Evolutionary conservation across 495 filamentous ascomycete genomes (phyloP).

Genomic region (Ascobolus immersus): DNA sequence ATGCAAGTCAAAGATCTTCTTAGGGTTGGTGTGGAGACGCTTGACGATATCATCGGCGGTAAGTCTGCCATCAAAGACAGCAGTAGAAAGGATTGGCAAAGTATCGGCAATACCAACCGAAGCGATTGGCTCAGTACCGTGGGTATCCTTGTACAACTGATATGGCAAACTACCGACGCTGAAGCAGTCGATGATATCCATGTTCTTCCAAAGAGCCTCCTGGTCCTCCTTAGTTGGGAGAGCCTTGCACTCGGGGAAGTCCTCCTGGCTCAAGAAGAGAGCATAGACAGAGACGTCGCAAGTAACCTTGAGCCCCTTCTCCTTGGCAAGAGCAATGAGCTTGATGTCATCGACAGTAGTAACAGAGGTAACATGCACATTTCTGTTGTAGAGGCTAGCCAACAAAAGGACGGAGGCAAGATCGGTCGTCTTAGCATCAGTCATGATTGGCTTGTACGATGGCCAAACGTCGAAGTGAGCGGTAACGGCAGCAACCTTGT

Average conservation of each 20-base stretch:
- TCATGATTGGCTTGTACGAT: slow-evolving; percentile 56
- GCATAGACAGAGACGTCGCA: slow-evolving; percentile 64
- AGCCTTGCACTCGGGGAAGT: slow-evolving; percentile 41
- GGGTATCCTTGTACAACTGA: slow-evolving; percentile 38
- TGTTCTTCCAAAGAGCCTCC: slow-evolving; percentile 51
- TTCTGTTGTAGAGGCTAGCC: slow-evolving; percentile 58
- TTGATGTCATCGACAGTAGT: slow-evolving; percentile 62
- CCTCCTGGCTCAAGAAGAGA: slow-evolving; percentile 52
- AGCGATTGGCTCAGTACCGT: slow-evolving; percentile 27
- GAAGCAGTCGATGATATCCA: slow-evolving; percentile 58
- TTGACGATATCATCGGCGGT: slow-evolving; percentile 46
- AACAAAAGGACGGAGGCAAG: slow-evolving; percentile 55
- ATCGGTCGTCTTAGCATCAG: slow-evolving; percentile 63
- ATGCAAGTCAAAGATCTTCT: slow-evolving; percentile 66
- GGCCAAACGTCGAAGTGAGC: slow-evolving; percentile 66
- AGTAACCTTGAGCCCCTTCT: slow-evolving; percentile 60
- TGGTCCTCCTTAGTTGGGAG: slow-evolving; percentile 49
- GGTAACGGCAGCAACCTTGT: slow-evolving; percentile 58
- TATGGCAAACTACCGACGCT: slow-evolving; percentile 62
- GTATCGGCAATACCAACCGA: slow-evolving; percentile 49
- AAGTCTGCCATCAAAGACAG: slow-evolving; percentile 48
- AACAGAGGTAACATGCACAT: slow-evolving; percentile 62
- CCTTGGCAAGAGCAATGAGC: slow-evolving; percentile 55
- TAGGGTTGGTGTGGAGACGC: slow-evolving; percentile 56
- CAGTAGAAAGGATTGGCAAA: slow-evolving; percentile 52